These are phyloP conservation scores for Dendrobium catenatum DNA, from an alignment of 106 monocot genomes.

Conservation along the genomic window DNA sequence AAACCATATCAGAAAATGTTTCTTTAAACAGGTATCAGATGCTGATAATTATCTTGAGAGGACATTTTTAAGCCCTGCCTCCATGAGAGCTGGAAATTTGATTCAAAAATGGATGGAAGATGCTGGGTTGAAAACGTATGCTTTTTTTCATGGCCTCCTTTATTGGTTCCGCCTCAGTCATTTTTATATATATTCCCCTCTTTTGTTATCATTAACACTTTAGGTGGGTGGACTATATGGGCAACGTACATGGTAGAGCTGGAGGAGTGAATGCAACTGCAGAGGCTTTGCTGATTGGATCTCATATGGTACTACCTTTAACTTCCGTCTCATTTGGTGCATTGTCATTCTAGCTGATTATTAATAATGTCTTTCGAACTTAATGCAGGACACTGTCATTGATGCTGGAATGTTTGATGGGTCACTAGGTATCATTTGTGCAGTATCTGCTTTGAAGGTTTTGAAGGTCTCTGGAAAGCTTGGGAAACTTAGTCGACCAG, in stretches of 20 bases:
- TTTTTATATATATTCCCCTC: not conserved
- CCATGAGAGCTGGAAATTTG: constrained; percentile 49
- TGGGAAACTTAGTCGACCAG: constrained; percentile 49
- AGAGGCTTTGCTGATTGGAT: constrained; percentile 71
- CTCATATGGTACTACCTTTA: constrained; percentile 53
- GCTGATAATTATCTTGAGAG: constrained; percentile 75
- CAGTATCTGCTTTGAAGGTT: constrained; percentile 82
- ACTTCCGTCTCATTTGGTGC: not conserved
- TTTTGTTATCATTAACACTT: not conserved
- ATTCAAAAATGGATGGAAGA: constrained; percentile 91
- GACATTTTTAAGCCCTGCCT: constrained; percentile 90
- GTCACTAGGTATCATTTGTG: constrained; percentile 69
- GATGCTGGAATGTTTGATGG: constrained; percentile 98
- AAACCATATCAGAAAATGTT: not conserved
- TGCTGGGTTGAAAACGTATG: constrained; percentile 82
- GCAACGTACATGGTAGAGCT: constrained; percentile 79
- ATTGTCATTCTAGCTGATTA: not conserved
- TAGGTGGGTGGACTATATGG: constrained; percentile 93
- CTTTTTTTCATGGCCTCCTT: not conserved
- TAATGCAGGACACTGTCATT: constrained; percentile 84
- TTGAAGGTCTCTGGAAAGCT: constrained; percentile 53
- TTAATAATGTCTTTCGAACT: not conserved
- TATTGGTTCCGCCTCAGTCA: not conserved
- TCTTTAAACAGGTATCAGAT: constrained; percentile 70
- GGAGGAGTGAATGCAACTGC: constrained; percentile 42